A percentile compares a stretch with the other conserved stretches of the same genome.
phyloP scores from a whole-genome alignment of 176 grass and related monocot genomes.

The Stipa capillata region DNA sequence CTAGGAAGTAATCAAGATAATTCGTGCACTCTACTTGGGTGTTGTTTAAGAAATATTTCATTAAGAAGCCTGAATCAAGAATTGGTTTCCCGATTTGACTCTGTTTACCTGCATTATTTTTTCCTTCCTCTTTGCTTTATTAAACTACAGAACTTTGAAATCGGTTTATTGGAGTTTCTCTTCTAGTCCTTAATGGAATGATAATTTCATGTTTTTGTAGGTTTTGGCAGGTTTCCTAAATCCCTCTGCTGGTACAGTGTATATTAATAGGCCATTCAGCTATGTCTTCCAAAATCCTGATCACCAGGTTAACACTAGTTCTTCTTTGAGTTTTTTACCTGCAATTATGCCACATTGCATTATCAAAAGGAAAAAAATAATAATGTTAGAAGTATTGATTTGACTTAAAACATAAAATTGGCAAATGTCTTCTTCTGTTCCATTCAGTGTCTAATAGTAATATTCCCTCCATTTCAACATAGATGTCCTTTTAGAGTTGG shows the following conservation, averaged over 20 bases:
- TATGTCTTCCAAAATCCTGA: constrained; percentile 99
- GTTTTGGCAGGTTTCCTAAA: constrained; percentile 78
- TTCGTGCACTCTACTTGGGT: not conserved
- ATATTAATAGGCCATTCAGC: constrained; percentile 61
- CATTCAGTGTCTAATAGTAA: not conserved
- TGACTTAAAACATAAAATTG: not conserved
- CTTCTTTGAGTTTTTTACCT: not conserved
- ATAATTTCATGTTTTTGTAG: constrained; percentile 28
- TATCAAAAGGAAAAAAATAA: not conserved
- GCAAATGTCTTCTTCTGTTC: not conserved
- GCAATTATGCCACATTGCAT: not conserved
- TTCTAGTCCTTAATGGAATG: not conserved
- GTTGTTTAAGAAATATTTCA: not conserved
- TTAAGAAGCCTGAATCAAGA: not conserved
- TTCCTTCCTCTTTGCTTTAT: not conserved
- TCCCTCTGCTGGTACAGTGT: constrained; percentile 47
- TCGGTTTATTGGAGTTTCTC: not conserved
- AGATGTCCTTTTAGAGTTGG: no score
- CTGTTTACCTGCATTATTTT: not conserved
- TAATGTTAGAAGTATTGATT: not conserved
- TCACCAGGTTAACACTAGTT: constrained; percentile 59
- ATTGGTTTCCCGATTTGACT: not conserved
- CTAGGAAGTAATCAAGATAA: not conserved
- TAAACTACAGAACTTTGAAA: not conserved
- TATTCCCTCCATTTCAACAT: no score